phyloP scores from a whole-genome alignment of 805 yeast genomes.

The Sugiyamaella smithiae region DNA sequence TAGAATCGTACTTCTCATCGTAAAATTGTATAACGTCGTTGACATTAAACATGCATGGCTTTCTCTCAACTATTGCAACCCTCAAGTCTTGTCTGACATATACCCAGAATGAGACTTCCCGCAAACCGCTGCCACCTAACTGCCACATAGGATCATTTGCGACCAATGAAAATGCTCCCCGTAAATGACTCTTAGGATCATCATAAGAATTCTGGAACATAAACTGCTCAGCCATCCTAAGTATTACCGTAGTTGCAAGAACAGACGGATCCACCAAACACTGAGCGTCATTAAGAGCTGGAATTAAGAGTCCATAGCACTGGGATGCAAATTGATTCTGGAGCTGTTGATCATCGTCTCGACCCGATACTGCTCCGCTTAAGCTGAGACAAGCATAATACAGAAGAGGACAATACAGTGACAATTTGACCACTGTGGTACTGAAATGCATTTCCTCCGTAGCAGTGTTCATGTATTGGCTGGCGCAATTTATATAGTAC shows the following conservation, averaged over 20 bases:
- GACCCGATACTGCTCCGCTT: neutral
- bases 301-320: conserved; percentile 13
- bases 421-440: conserved; percentile 7
- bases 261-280: conserved; percentile 15
- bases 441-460: conserved; percentile 9
- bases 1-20: conserved; percentile 10
- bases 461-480: conserved; percentile 6
- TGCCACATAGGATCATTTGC: conserved; percentile 17
- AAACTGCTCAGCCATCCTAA: conserved; percentile 16
- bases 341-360: neutral
- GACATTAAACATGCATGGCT: conserved; percentile 6
- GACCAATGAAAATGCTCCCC: conserved; percentile 16
- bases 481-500: conserved; percentile 5
- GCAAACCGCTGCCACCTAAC: conserved; percentile 14
- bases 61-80: conserved; percentile 5
- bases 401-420: conserved; percentile 10
- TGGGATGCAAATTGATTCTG: conserved; percentile 1
- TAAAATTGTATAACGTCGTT: conserved; percentile 7
- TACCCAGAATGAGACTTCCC: conserved; percentile 15
- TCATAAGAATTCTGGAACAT: conserved; percentile 6
- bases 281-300: conserved; percentile 9
- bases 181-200: conserved; percentile 16
- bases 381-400: conserved; percentile 12
- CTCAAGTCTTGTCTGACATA: conserved; percentile 16
- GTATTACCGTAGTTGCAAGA: conserved; percentile 12